Base-by-base conservation (phyloP, 768 basidiomycete species). In the Megacollybia marginata region DNA sequence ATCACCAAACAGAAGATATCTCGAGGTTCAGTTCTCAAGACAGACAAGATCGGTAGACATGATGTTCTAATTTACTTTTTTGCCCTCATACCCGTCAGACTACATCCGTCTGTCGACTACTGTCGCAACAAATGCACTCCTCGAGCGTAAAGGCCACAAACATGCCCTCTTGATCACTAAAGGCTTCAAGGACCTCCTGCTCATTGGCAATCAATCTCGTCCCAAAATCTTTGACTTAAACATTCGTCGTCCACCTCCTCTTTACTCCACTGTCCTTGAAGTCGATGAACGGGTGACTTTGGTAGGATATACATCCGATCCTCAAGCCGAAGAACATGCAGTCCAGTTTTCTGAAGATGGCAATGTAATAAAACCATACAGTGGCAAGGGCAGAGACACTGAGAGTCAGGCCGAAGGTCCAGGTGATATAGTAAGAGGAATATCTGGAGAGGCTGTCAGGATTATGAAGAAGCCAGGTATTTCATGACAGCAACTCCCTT, bases 151-250 rank as follows among this genome's bases (percentile, higher is more conserved):
- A 65, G 95, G 95, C 1, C 87, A 92, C 58, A 84, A 83, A 54
- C 92, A 95, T 52, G 94, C 92, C 0, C 72, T 98, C 33, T 69
- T 96, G 12, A 95, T 94, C 59, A 97, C 95, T 1, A 81, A 81
- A 52, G 92, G 92, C 0, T 95, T 94, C 74, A 82, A 82, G 62
- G 94, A 96, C 64, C 81, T 97, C 9, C 76, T 98, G 6, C 75
- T 88, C 32, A 97, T 98, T 51, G 92, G 92, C 9, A 96, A 96
- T 64, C 95, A 97, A 64, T 86, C 92, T 15, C 85, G 95, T 18
- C 95, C 95, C 1, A 82, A 80, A 58, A 96, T 97, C 57, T 98
- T 98, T 58, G 94, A 96, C 64, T 75, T 98, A 20, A 88, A 94
- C 58, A 94, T 97, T 62, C 79, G 83, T 20, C 80, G 90, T 9